Percentiles rank a stretch among this genome's conserved stretches.
Conservation (phyloP, 2,329 filamentous ascomycete genomes). For the Penicillium janthinellum region DNA sequence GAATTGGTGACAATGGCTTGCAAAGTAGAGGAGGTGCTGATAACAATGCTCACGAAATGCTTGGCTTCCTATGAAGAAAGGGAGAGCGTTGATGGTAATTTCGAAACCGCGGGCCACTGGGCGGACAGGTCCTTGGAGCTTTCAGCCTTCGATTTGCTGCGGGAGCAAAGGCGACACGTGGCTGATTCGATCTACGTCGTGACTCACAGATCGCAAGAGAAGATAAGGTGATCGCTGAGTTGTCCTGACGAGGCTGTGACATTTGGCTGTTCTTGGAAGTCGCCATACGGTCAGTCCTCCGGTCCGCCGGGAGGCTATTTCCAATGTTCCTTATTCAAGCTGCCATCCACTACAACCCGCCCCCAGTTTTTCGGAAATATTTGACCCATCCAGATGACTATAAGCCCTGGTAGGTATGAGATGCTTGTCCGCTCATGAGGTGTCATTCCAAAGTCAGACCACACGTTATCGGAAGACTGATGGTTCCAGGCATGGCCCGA, state of each 20-base stretch:
- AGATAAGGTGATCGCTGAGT: not conserved
- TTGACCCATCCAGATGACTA: no score
- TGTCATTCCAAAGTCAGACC: no score
- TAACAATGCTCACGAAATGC: no score
- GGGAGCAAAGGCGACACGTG: not conserved
- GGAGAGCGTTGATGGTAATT: not conserved
- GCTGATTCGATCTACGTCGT: not conserved
- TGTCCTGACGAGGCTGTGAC: not conserved
- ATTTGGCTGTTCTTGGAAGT: not conserved
- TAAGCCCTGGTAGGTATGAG: no score
- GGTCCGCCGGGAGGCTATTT: not conserved
- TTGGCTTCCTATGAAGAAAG: not conserved
- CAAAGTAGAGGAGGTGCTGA: no score
- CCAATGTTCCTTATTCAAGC: no score
- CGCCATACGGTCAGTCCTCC: not conserved
- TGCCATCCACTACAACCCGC: no score
- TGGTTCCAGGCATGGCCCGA: no score
- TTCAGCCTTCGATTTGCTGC: not conserved
- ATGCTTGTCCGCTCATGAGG: no score
- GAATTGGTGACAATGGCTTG: no score
- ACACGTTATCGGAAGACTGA: no score
- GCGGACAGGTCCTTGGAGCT: not conserved
- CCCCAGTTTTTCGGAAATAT: no score
- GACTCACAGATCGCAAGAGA: not conserved
- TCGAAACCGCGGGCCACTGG: not conserved